Evolutionary conservation across 305 asterid genomes (phyloP), one percentile per base, ranked within the genome.

Genomic region (Ilex paraguariensis): DNA sequence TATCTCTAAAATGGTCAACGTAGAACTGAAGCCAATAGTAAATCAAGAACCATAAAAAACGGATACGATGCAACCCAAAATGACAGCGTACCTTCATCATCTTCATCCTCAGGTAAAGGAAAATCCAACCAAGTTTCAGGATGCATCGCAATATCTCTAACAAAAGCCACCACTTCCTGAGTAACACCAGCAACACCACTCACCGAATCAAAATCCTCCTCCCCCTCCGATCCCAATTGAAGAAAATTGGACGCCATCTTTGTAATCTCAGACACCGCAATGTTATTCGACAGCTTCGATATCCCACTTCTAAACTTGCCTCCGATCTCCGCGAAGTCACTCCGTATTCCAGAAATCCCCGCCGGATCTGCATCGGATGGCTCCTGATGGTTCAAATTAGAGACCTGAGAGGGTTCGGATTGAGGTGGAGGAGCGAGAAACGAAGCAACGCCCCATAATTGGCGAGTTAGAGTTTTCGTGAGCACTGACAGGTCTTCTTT

Each of bases 51-150:
- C 42, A 36, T 36, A 36, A 4, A 36, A 36, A 2, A 36, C 1
- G 9, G 9, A 36, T 36, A 36, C 42, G 9, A 36, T 8, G 7
- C 42, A 33, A 36, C 61, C 33, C 13, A 45, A 42, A 32, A 28
- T 62, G 59, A 31, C 56, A 36, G 17, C 61, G 31, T 66, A 72
- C 71, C 79, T 68, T 79, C 81, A 13, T 75, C 87, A 21, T 65
- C 82, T 30, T 53, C 87, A 66, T 71, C 75, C 10, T 81, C 85
- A n/a, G 84, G 82, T 45, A 90, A 68, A n/a, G 99, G 99, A 54
- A 93, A 93, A 76, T 90, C 87, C 78, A 90, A 69, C 99, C 99
- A 93, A 46, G 97, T 90, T 79, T 84, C 95, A 0, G 96, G 96
- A 81, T 90, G 98, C 91, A 83, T 74, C 36, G 96, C 79, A 32